These are phyloP conservation scores for Beta macrorhiza DNA, from an alignment of 179 eudicot species.

Conservation along the genomic window DNA sequence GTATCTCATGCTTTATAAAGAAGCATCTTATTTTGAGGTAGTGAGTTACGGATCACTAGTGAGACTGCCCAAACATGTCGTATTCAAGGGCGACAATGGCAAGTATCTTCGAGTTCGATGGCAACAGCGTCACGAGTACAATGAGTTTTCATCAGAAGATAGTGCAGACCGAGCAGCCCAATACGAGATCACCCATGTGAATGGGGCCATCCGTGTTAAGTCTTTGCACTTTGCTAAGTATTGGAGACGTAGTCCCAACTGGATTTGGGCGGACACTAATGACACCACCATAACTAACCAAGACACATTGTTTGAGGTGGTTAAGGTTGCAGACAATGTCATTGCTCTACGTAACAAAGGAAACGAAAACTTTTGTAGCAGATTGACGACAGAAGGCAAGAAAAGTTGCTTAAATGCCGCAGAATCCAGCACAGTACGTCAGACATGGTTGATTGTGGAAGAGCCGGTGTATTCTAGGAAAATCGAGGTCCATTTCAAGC, in stretches of 20 bases:
- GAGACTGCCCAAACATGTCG: too few species aligned
- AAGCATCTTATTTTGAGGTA: too few species aligned
- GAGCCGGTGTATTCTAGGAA: background rate
- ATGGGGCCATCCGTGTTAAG: background rate
- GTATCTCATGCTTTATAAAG: too few species aligned
- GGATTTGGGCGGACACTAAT: background rate
- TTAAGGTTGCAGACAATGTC: background rate
- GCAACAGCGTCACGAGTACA: background rate
- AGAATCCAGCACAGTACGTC: background rate
- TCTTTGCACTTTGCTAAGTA: background rate
- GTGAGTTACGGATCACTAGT: background rate
- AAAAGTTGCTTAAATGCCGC: background rate
- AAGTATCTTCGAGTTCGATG: too few species aligned
- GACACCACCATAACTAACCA: background rate
- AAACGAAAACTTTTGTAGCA: background rate
- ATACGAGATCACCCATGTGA: background rate
- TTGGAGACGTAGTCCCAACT: too few species aligned
- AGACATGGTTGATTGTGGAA: background rate
- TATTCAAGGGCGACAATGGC: too few species aligned
- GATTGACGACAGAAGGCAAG: background rate
- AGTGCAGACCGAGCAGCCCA: background rate
- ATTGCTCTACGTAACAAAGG: background rate
- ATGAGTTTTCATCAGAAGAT: background rate
- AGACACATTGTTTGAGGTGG: background rate
- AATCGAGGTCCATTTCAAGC: background rate